These are phyloP conservation scores for Xylaria palmicola DNA, from an alignment of 495 filamentous ascomycete genomes.

Conservation along the genomic window DNA sequence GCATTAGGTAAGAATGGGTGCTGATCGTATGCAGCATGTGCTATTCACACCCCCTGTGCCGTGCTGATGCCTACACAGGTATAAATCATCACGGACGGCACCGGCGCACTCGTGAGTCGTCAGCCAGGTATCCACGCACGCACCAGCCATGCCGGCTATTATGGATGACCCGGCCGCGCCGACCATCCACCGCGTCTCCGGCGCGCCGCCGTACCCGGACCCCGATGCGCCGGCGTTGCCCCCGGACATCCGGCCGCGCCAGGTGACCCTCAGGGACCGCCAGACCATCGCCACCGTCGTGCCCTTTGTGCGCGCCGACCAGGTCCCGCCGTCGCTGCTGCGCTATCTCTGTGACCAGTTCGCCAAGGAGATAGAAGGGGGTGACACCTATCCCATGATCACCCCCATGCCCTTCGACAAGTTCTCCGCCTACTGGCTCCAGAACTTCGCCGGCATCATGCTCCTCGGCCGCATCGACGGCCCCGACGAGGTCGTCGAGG, in stretches of 20 bases:
- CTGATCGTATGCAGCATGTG: background rate
- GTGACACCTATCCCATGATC: slow-evolving; percentile 94
- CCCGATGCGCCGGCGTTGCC: slow-evolving; percentile 62
- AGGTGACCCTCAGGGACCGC: slow-evolving; percentile 86
- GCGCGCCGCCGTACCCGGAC: slow-evolving; percentile 62
- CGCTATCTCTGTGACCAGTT: slow-evolving; percentile 81
- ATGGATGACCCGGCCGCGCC: slow-evolving; percentile 72
- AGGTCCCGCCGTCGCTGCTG: slow-evolving; percentile 74
- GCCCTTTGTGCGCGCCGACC: slow-evolving; percentile 72
- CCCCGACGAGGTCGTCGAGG: slow-evolving; percentile 57
- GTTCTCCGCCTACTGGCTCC: slow-evolving; percentile 92
- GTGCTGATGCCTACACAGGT: background rate
- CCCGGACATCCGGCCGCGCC: slow-evolving; percentile 67
- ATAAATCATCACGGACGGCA: background rate
- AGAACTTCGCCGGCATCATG: slow-evolving; percentile 93
- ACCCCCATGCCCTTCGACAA: slow-evolving; percentile 70
- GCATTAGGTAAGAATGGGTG: background rate
- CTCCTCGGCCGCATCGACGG: slow-evolving; percentile 72
- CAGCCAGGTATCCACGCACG: background rate
- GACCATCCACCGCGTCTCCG: slow-evolving; percentile 62
- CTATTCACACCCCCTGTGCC: background rate
- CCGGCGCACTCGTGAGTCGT: background rate
- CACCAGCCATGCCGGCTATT: slow-evolving; percentile 71
- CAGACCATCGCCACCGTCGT: slow-evolving; percentile 88
- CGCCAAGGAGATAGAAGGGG: slow-evolving; percentile 92